phyloP scores from a whole-genome alignment of 192 early-diverging fungal genomes.

The Cladochytrium replicatum region DNA sequence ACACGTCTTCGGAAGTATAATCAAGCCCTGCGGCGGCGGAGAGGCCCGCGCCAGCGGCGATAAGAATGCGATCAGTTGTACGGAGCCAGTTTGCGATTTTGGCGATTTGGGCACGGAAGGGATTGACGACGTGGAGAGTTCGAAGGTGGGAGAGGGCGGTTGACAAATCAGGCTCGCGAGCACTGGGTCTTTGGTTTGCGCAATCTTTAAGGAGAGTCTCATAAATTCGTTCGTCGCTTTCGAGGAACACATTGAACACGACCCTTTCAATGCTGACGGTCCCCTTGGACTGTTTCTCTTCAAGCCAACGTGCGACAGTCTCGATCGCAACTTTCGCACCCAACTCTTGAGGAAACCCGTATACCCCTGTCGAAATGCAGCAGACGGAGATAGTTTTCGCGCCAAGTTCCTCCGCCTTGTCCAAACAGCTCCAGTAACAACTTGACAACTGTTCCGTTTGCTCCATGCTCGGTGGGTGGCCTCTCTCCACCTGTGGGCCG shows the following conservation, averaged over 20 bases:
- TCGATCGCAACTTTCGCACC: neutral
- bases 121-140: neutral
- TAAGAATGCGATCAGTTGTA: constrained; percentile 8
- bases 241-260: constrained; percentile 14
- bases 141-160: too few relatives aligned
- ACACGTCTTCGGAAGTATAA: constrained; percentile 16
- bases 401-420: neutral
- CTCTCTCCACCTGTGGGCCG: constrained; percentile 8
- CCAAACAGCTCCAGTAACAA: neutral
- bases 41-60: constrained; percentile 15
- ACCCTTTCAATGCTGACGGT: constrained; percentile 8
- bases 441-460: constrained; percentile 3
- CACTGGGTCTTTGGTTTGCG: too few relatives aligned
- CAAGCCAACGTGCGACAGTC: constrained; percentile 2
- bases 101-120: neutral
- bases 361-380: constrained; percentile 13
- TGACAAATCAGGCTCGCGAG: neutral
- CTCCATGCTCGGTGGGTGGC: neutral
- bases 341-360: constrained; percentile 9
- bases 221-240: constrained; percentile 11
- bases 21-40: constrained; percentile 19
- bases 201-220: too few relatives aligned
- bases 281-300: neutral
- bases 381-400: constrained; percentile 8
- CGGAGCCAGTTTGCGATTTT: neutral